Base-by-base conservation (phyloP, 371 early-diverging fungal genomes). In the Rhizopus sp. region DNA sequence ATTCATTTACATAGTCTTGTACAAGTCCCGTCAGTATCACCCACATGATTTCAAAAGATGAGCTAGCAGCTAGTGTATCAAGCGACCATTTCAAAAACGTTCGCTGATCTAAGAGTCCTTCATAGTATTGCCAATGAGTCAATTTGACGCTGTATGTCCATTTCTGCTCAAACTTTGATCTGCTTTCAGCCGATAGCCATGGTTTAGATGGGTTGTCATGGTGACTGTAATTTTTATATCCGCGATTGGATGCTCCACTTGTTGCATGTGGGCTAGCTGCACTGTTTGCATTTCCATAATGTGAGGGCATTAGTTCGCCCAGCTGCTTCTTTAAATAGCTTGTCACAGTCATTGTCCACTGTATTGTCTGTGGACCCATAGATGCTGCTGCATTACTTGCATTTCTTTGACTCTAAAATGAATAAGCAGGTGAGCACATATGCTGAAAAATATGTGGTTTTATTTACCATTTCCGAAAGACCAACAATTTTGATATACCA, bases 401-500 rank as follows among this genome's bases (percentile, higher is more conserved):
- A 54, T 59, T 73, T 7, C 78, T 64, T 62, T 77, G 74, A 48
- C 53, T 61, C 66, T 70, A 65, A 15, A 17, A 42, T n/a, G 10
- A 13, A 15, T 30, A 9, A 13, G 5, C 16, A 38, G 33, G 23
- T 23, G 23, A 23, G 23, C 23, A 23, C 23, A 23, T 23, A 23
- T 23, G 23, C 23, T 23, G 23, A 5, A 9, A 30, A 31, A 15
- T 10, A 2, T 38, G 37, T 9, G n/a, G n/a, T 29, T 30, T 2
- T 31, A 46, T 57, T 71, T 67, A 83, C 78, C 81, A 86, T 84
- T 65, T 86, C 87, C 23, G 75, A 74, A 16, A 81, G 53, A 34
- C 82, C 89, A 5, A 87, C 82, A 33, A 88, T 75, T 54, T 88
- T 85, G 35, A 90, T 86, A 50, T 83, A 87, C 91, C 91, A 91